Conservation (phyloP, 805 yeast genomes). For the Metahyphopichia silvanorum region DNA sequence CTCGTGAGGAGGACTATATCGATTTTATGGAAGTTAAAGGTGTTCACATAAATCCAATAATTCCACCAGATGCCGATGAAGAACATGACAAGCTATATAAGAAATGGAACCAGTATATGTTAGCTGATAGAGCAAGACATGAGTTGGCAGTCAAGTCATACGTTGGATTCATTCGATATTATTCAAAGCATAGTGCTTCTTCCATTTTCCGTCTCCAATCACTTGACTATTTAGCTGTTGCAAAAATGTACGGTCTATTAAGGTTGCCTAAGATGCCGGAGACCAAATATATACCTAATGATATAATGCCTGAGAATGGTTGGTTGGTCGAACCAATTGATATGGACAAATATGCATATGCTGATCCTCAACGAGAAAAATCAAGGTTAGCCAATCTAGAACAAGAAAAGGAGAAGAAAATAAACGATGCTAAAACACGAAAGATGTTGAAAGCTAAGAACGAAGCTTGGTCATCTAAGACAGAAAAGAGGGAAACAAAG, state of each 20-base stretch:
- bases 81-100: conserved; percentile 25
- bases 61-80: conserved; percentile 14
- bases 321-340: conserved; percentile 64
- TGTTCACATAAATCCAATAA: conserved; percentile 47
- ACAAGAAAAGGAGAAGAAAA: conserved; percentile 36
- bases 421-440: conserved; percentile 39
- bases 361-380: conserved; percentile 61
- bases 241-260: conserved; percentile 73
- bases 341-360: conserved; percentile 64
- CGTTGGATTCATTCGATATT: conserved; percentile 79
- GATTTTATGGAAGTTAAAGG: conserved; percentile 73
- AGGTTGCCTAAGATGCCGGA: conserved; percentile 97
- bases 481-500: conserved; percentile 58
- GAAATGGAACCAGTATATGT: conserved; percentile 48
- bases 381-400: conserved; percentile 58
- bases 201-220: conserved; percentile 78
- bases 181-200: conserved; percentile 81
- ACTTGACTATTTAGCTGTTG: conserved; percentile 70
- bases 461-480: conserved; percentile 78
- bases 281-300: conserved; percentile 46
- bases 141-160: conserved; percentile 78
- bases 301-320: conserved; percentile 63
- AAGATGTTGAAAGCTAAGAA: conserved; percentile 50
- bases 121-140: conserved; percentile 74
- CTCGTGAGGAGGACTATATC: conserved; percentile 77